phyloP scores from a whole-genome alignment of 441 rosid genomes.

The Metrosideros polymorpha region DNA sequence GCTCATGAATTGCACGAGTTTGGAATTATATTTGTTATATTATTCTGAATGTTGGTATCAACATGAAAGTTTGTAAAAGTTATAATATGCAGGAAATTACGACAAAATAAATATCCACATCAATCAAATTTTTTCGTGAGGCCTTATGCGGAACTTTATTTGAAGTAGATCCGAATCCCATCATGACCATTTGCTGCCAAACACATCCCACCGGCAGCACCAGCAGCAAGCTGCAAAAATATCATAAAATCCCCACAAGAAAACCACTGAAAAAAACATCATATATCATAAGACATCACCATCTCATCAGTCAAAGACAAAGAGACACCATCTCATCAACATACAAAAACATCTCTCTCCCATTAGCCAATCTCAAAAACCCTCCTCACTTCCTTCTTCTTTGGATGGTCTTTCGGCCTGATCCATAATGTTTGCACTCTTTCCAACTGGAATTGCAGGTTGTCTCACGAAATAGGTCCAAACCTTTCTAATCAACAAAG shows the following conservation, averaged over 20 bases:
- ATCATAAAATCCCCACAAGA: too few relatives aligned
- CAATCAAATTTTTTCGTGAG: background rate
- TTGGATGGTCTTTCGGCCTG: background rate
- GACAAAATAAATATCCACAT: background rate
- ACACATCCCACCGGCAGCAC: too few relatives aligned
- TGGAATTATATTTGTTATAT: background rate
- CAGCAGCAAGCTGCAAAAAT: too few relatives aligned
- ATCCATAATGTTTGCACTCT: background rate
- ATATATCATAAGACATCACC: background rate
- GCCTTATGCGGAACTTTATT: background rate
- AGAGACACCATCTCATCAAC: background rate
- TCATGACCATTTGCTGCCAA: too few relatives aligned
- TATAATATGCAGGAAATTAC: background rate
- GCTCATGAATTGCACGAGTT: background rate
- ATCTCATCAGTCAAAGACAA: background rate
- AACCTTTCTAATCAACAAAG: background rate
- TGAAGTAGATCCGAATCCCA: too few relatives aligned
- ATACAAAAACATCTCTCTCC: background rate
- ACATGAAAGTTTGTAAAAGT: too few relatives aligned
- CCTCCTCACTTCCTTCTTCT: background rate
- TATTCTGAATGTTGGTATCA: background rate
- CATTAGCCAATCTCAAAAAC: background rate
- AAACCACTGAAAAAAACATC: background rate
- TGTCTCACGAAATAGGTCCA: background rate
- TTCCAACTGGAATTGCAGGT: background rate